A percentile compares a stretch with the other conserved stretches of the same genome.
These are phyloP conservation scores for Mycena sp. DNA, from an alignment of 1,284 basidiomycete genomes.

Conservation along the genomic window DNA sequence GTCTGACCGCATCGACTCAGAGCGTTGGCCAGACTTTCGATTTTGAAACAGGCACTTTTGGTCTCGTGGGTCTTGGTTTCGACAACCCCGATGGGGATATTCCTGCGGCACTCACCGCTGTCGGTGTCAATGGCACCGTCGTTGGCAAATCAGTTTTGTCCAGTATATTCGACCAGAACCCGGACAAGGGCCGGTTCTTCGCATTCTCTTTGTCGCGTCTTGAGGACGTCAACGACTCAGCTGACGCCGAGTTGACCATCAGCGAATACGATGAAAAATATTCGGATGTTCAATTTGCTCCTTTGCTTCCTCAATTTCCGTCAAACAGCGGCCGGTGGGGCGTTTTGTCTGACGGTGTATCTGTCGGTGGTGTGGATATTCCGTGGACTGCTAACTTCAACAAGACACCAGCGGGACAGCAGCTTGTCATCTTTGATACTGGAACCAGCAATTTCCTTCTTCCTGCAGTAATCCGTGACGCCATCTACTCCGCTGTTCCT, in stretches of 20 bases:
- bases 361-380: background rate
- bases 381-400: conserved; percentile 39
- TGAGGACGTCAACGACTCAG: conserved; percentile 44
- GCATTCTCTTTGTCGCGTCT: conserved; percentile 53
- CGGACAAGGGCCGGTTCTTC: conserved; percentile 48
- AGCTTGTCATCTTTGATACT: conserved; percentile 49
- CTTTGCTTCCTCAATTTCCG: conserved; percentile 47
- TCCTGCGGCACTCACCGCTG: conserved; percentile 33
- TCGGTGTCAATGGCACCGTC: conserved; percentile 32
- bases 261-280: conserved; percentile 53
- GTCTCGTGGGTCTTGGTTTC: conserved; percentile 43
- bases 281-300: conserved; percentile 38
- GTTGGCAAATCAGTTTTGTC: conserved; percentile 42
- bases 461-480: conserved; percentile 39
- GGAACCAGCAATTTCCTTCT: conserved; percentile 55
- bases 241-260: conserved; percentile 50
- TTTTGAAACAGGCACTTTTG: conserved; percentile 35
- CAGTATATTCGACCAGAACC: conserved; percentile 53
- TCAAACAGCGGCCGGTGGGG: conserved; percentile 50
- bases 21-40: conserved; percentile 20
- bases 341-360: conserved; percentile 45
- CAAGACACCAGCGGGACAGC: conserved; percentile 39
- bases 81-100: conserved; percentile 36
- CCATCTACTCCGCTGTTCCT: conserved; percentile 48
- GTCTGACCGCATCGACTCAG: background rate